Percentiles rank a stretch among this genome's conserved stretches.
These are phyloP conservation scores for Aspergillus affinis DNA, from an alignment of 495 filamentous ascomycete genomes.

Conservation along the genomic window DNA sequence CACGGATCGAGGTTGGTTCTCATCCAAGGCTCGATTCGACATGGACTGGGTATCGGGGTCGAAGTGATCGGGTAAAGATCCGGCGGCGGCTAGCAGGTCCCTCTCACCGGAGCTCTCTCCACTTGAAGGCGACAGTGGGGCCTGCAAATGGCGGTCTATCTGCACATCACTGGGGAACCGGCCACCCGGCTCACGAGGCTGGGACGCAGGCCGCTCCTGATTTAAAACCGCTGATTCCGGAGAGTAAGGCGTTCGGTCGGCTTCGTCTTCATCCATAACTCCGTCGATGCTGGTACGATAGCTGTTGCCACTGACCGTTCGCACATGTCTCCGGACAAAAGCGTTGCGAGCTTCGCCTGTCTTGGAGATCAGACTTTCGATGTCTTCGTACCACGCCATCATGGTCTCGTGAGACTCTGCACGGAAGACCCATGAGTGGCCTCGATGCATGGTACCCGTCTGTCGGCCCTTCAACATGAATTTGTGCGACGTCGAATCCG, in stretches of 20 bases:
- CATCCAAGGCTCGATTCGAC: conserved; percentile 15
- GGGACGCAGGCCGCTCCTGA: conserved; percentile 46
- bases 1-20: conserved; percentile 14
- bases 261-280: conserved; percentile 84
- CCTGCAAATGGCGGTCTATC: conserved; percentile 76
- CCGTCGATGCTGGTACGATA: conserved; percentile 69
- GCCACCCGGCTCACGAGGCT: conserved; percentile 74
- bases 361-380: conserved; percentile 80
- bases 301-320: conserved; percentile 70
- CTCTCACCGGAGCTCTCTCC: conserved; percentile 64
- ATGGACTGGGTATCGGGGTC: conserved; percentile 17
- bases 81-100: conserved; percentile 60
- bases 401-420: conserved; percentile 94
- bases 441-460: conserved; percentile 88
- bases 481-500: conserved; percentile 89
- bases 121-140: conserved; percentile 73
- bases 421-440: conserved; percentile 96
- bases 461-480: conserved; percentile 96
- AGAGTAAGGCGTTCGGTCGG: conserved; percentile 70
- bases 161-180: conserved; percentile 86
- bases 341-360: conserved; percentile 86
- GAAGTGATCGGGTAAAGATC: conserved; percentile 47
- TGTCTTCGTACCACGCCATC: conserved; percentile 95
- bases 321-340: conserved; percentile 75
- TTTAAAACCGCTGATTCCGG: conserved; percentile 50